Percentiles rank a stretch among this genome's conserved stretches.
phyloP scores from a whole-genome alignment of 345 rosid species.

The Citrus unshiu region DNA sequence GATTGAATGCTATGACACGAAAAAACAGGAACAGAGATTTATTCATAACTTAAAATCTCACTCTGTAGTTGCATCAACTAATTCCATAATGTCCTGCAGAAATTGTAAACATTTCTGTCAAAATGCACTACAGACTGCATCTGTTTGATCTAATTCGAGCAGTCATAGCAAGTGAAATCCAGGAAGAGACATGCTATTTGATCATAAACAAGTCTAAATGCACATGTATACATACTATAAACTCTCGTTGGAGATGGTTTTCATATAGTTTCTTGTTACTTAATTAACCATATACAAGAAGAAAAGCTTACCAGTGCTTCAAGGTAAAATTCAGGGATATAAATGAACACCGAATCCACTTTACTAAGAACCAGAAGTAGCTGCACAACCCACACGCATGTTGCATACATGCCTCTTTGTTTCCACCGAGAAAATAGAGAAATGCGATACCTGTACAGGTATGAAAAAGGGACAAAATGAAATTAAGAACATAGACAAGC shows the following conservation, averaged over 20 bases:
- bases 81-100: neutral
- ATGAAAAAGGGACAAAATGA: constrained; percentile 10
- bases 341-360: constrained; percentile 75
- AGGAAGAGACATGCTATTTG: neutral
- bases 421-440: constrained; percentile 87
- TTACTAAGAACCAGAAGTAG: constrained; percentile 83
- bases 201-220: neutral
- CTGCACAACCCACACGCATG: constrained; percentile 93
- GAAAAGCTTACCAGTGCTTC: constrained; percentile 70
- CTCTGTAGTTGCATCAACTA: neutral
- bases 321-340: constrained; percentile 86
- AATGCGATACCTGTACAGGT: constrained; percentile 68
- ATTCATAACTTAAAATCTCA: neutral
- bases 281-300: neutral
- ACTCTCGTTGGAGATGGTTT: neutral
- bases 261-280: neutral
- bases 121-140: neutral
- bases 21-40: neutral
- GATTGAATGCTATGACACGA: neutral
- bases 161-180: neutral
- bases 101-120: neutral
- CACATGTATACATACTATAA: neutral
- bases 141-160: constrained; percentile 1
- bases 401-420: constrained; percentile 99
- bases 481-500: constrained; percentile 9